phyloP scores from a whole-genome alignment of 1,284 basidiomycete species.

The Flammula alnicola region DNA sequence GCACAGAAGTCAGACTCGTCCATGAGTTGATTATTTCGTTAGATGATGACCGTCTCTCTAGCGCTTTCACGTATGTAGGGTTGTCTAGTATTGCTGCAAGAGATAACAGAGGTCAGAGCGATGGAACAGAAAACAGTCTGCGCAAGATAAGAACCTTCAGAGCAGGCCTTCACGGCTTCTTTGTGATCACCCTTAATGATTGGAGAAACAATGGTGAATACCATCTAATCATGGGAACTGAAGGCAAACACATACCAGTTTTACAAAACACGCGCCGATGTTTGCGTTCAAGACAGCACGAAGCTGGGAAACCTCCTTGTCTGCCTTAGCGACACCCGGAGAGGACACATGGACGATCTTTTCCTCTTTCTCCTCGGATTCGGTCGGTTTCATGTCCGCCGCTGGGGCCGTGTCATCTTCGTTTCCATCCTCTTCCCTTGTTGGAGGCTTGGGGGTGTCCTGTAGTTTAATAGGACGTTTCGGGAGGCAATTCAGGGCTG shows the following conservation, averaged over 20 bases:
- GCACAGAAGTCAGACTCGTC: conserved; percentile 80
- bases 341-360: conserved; percentile 24
- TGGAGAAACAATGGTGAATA: not conserved
- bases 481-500: conserved; percentile 64
- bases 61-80: conserved; percentile 83
- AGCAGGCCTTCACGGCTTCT: conserved; percentile 77
- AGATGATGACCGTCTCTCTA: conserved; percentile 85
- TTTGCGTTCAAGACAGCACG: conserved; percentile 79
- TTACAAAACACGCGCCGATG: conserved; percentile 79
- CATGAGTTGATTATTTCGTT: conserved; percentile 85
- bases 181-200: conserved; percentile 83
- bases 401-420: conserved; percentile 12
- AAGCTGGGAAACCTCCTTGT: conserved; percentile 55
- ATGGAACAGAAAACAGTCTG: conserved; percentile 2
- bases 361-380: conserved; percentile 13
- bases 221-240: no score
- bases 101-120: conserved; percentile 1
- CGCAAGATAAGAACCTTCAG: conserved; percentile 54
- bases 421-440: conserved; percentile 14
- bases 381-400: not conserved
- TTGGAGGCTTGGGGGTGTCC: conserved; percentile 16
- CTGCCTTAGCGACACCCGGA: conserved; percentile 31
- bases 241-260: conserved; percentile 57
- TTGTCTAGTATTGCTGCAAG: conserved; percentile 81
- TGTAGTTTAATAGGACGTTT: conserved; percentile 35